phyloP scores from a whole-genome alignment of 2,329 filamentous ascomycete species.

The Penicillium sp. region DNA sequence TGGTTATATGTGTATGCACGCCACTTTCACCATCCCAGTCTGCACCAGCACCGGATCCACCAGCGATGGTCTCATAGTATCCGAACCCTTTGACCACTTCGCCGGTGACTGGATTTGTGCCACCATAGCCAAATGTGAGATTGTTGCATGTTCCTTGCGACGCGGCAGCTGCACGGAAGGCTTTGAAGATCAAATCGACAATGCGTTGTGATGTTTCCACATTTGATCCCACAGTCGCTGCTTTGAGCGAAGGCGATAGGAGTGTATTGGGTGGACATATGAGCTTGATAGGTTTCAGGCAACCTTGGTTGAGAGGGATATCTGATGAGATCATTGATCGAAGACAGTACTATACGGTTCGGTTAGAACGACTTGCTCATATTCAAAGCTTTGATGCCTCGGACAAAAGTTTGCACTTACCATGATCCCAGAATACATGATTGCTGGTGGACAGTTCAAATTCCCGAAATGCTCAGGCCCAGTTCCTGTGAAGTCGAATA shows the following conservation, averaged over 20 bases:
- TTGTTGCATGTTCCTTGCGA: slow-evolving; percentile 75
- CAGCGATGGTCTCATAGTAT: slow-evolving; percentile 80
- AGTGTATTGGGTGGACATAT: slow-evolving; percentile 66
- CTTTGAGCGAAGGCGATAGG: slow-evolving; percentile 40
- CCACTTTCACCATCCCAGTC: slow-evolving; percentile 70
- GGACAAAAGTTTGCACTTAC: neutral
- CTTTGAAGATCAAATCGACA: slow-evolving; percentile 73
- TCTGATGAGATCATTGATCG: slow-evolving; percentile 71
- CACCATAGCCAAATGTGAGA: slow-evolving; percentile 39
- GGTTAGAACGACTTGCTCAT: neutral
- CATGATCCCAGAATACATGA: slow-evolving; percentile 59
- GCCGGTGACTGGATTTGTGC: neutral
- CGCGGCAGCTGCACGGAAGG: slow-evolving; percentile 72
- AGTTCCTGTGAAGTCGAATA: slow-evolving; percentile 73
- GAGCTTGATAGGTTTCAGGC: slow-evolving; percentile 65
- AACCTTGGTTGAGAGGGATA: slow-evolving; percentile 79
- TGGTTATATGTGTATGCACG: slow-evolving; percentile 80
- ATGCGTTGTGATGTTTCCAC: slow-evolving; percentile 49
- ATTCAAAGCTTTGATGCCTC: neutral
- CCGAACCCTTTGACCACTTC: slow-evolving; percentile 52
- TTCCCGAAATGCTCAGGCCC: slow-evolving; percentile 51
- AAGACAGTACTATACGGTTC: slow-evolving; percentile 50
- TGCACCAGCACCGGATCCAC: slow-evolving; percentile 70
- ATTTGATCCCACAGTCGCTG: neutral
- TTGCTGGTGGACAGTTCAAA: slow-evolving; percentile 71